Evolutionary conservation across 2,329 filamentous ascomycete species (phyloP), one percentile per base, ranked within the genome.

Genomic region (Trichoderma gracile): DNA sequence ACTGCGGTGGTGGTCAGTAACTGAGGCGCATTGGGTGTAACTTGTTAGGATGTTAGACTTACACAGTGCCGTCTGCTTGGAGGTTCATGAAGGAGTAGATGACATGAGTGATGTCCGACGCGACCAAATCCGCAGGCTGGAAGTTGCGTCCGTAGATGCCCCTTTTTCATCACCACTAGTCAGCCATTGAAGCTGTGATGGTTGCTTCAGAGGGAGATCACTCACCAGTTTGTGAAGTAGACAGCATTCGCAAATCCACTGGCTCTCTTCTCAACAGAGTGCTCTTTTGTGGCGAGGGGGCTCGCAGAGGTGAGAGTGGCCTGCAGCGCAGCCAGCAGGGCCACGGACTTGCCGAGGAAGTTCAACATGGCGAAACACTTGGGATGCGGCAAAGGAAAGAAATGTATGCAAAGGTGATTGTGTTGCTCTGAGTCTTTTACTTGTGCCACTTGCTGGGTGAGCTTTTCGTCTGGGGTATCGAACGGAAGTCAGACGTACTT

Each of bases 81-180:
- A 96, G 76, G 72, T 96, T 93, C 71, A 91, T 89, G 76, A 97
- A 97, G 2, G 92, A 84, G 71, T 86, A 96, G 2, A 96, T 81
- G 1, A 96, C 81, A 70, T 95, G 91, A 0, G 89, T 94, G 58
- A 96, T 78, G 67, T 92, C 81, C 2, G 85, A 81, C 2, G 82
- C 85, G 0, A 89, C 89, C 9, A 96, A 81, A 69, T 92, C 81
- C 58, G 89, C 83, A 0, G 91, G 89, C 63, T 90, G 84, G 73
- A 89, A 92, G 69, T 90, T 86, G 58, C 92, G 84, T 25, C 79
- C 89, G 72, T 96, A 95, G 63, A 93, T 91, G 47, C 85, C 89
- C 89, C 82, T 84, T 84, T 21, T 1, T 19, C 7, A 47, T 53
- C n/a, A n/a, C 38, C 17, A 12, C 30, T 30, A 10, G 57, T 60